Percentiles rank a stretch among this genome's conserved stretches.
phyloP scores from a whole-genome alignment of 805 yeast species.

The Wickerhamiella azymoides region DNA sequence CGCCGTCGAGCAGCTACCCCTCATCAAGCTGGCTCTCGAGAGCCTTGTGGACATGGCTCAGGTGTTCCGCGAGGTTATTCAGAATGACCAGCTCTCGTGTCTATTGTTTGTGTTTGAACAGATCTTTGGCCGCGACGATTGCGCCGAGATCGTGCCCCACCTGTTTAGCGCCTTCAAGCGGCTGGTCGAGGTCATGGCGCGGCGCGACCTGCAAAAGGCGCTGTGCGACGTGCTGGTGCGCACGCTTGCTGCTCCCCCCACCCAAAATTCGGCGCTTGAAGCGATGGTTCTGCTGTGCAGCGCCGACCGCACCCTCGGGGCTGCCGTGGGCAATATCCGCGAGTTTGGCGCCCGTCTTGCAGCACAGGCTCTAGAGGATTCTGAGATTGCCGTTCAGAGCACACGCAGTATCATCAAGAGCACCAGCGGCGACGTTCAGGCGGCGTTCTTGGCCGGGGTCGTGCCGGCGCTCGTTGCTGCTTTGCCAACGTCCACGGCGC shows the following conservation, averaged over 20 bases:
- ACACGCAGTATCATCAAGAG: conserved; percentile 13
- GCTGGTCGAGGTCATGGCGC: conserved; percentile 24
- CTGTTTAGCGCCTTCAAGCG: conserved; percentile 39
- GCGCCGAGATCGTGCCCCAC: conserved; percentile 36
- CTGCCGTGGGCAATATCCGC: conserved; percentile 2
- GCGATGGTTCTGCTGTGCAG: conserved; percentile 10
- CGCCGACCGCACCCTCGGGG: neutral
- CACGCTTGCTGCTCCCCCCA: neutral
- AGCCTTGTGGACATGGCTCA: conserved; percentile 49
- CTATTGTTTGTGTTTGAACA: conserved; percentile 47
- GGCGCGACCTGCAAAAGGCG: conserved; percentile 19
- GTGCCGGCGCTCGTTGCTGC: conserved; percentile 11
- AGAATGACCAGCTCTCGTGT: conserved; percentile 58
- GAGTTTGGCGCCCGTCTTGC: conserved; percentile 7
- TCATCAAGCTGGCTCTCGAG: conserved; percentile 36
- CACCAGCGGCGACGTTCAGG: conserved; percentile 7
- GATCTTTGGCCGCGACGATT: conserved; percentile 33
- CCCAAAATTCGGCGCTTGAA: neutral
- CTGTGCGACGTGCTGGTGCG: conserved; percentile 6
- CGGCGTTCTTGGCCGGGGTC: conserved; percentile 4
- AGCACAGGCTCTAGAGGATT: neutral
- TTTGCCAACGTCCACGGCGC: neutral
- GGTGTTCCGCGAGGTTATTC: conserved; percentile 53
- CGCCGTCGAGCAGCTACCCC: neutral
- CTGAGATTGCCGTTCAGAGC: conserved; percentile 6